Evolutionary conservation across 2,329 filamentous ascomycete species (phyloP).

Genomic region (Beauveria rudraprayagi): DNA sequence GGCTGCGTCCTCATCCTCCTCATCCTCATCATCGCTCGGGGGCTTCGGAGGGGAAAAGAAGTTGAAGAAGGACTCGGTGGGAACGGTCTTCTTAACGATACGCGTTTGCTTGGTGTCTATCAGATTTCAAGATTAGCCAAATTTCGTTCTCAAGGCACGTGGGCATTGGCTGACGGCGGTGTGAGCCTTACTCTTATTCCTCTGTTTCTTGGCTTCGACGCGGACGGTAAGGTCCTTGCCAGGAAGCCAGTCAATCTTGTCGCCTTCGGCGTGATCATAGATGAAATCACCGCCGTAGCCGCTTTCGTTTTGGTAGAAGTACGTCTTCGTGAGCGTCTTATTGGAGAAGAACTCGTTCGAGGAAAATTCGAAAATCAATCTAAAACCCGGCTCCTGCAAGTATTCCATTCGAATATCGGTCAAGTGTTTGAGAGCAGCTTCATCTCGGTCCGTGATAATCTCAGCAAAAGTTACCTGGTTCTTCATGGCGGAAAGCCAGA

Average conservation of each 20-base stretch:
- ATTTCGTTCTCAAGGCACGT: not conserved
- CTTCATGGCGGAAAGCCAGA: slow-evolving; percentile 99
- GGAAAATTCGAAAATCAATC: slow-evolving; percentile 92
- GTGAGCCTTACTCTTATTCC: slow-evolving; percentile 81
- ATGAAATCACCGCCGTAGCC: slow-evolving; percentile 99
- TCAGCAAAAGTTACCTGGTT: slow-evolving; percentile 95
- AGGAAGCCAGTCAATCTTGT: slow-evolving; percentile 95
- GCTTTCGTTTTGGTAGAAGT: slow-evolving; percentile 98
- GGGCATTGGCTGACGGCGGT: not conserved
- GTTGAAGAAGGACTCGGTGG: slow-evolving; percentile 98
- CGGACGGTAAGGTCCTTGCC: slow-evolving; percentile 90
- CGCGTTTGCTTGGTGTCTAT: slow-evolving; percentile 97
- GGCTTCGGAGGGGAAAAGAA: slow-evolving; percentile 96
- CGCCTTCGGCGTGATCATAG: slow-evolving; percentile 96
- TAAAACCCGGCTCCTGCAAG: slow-evolving; percentile 95
- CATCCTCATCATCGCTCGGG: slow-evolving; percentile 60
- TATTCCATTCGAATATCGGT: slow-evolving; percentile 98
- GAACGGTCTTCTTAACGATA: slow-evolving; percentile 97
- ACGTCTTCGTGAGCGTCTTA: slow-evolving; percentile 95
- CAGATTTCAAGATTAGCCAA: not conserved
- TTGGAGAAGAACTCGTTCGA: slow-evolving; percentile 97
- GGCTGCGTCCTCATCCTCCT: slow-evolving; percentile 64
- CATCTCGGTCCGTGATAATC: slow-evolving; percentile 97
- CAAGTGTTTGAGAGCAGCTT: slow-evolving; percentile 83
- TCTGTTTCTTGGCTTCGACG: slow-evolving; percentile 98